Conservation (phyloP, 257 asterid species). For the Solanum peruvianum region DNA sequence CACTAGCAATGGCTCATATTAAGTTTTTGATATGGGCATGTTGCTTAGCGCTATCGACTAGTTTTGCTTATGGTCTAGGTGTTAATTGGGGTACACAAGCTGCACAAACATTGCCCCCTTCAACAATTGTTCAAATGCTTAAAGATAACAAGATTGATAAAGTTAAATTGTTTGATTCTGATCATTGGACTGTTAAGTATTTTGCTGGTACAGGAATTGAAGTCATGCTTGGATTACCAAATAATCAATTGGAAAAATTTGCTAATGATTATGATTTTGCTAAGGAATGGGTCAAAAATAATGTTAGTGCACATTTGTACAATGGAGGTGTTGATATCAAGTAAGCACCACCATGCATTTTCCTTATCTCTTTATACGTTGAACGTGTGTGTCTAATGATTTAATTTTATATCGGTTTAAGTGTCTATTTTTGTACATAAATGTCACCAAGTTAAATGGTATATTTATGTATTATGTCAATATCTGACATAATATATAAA, state of each 20-base stretch:
- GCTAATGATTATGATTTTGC: constrained; percentile 42
- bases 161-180: constrained; percentile 52
- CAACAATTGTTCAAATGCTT: constrained; percentile 30
- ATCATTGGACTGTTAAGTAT: constrained; percentile 27
- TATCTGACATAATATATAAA: not conserved
- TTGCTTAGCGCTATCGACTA: not conserved
- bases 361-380: not conserved
- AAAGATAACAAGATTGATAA: constrained; percentile 42
- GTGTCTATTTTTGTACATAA: no score
- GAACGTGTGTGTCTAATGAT: no score
- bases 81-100: constrained; percentile 73
- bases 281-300: constrained; percentile 46
- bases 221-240: constrained; percentile 83
- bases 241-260: constrained; percentile 26
- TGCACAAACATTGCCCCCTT: constrained; percentile 35
- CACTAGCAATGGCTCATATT: constrained; percentile 3
- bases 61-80: constrained; percentile 31
- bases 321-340: constrained; percentile 48
- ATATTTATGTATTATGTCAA: not conserved
- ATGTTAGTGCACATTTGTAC: constrained; percentile 41
- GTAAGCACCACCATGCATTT: constrained; percentile 15
- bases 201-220: constrained; percentile 65
- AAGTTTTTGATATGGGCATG: not conserved
- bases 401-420: no score
- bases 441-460: not conserved